Percentiles rank a stretch among this genome's conserved stretches.
Evolutionary conservation across 306 rosid species (phyloP).

Genomic region (Trichosanthes cucumerina): DNA sequence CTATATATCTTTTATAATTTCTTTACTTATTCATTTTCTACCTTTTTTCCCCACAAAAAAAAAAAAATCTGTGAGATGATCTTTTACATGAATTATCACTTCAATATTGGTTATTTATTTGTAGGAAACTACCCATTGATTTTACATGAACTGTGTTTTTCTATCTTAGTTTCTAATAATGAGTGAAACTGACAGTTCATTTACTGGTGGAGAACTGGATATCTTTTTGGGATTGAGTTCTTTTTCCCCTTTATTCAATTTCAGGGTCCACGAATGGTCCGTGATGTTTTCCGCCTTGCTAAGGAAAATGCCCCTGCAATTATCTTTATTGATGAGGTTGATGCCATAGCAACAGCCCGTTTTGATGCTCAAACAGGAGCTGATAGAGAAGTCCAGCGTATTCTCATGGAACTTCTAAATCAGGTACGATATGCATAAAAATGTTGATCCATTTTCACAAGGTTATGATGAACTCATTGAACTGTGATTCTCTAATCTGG

Average conservation of each 20-base stretch:
- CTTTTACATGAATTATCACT: neutral
- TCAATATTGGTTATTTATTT: neutral
- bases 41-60: neutral
- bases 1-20: neutral
- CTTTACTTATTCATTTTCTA: neutral
- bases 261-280: slow-evolving; percentile 97
- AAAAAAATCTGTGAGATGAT: neutral
- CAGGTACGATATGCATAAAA: slow-evolving; percentile 38
- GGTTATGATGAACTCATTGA: slow-evolving; percentile 1
- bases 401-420: slow-evolving; percentile 96
- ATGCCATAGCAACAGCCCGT: slow-evolving; percentile 97
- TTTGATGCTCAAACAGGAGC: slow-evolving; percentile 99
- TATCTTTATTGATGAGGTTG: slow-evolving; percentile 97
- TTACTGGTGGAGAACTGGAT: neutral
- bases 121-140: neutral
- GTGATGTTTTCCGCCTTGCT: slow-evolving; percentile 98
- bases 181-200: neutral
- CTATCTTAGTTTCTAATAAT: neutral
- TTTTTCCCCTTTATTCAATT: neutral
- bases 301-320: slow-evolving; percentile 99
- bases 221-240: neutral
- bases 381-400: slow-evolving; percentile 99
- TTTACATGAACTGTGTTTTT: neutral
- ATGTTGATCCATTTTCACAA: neutral
- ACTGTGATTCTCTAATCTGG: neutral